Conservation (phyloP, 202 grass and related monocot species). For the Schoenoplectus triqueter region DNA sequence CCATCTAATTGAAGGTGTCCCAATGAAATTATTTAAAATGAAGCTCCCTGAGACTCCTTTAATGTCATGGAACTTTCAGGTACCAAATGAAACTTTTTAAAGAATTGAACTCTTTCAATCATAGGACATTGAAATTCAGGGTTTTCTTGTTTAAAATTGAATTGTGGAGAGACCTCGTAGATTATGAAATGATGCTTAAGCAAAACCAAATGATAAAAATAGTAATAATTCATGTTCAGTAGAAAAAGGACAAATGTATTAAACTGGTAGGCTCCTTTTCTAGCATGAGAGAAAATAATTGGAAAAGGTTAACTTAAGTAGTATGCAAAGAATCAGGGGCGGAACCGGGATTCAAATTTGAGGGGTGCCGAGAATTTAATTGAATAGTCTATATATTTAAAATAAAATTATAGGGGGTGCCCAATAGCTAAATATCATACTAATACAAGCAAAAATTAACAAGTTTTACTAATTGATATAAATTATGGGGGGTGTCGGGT, state of each 20-base stretch:
- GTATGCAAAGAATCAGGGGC: not conserved
- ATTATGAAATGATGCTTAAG: not conserved
- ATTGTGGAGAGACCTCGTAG: not conserved
- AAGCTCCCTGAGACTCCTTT: not conserved
- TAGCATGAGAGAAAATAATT: not conserved
- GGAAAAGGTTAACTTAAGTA: not conserved
- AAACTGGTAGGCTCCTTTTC: slow-evolving; percentile 8
- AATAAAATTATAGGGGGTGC: no score
- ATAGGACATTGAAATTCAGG: not conserved
- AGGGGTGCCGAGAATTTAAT: no score
- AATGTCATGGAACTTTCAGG: not conserved
- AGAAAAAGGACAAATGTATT: not conserved
- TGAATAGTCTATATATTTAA: no score
- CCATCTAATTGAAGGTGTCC: not conserved
- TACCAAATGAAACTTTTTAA: not conserved
- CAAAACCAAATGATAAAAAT: not conserved
- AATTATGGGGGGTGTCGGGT: no score
- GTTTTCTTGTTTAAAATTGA: not conserved
- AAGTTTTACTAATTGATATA: no score
- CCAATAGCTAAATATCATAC: no score
- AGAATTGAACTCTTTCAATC: not conserved
- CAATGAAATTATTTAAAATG: not conserved
- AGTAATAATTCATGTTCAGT: not conserved
- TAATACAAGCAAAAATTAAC: no score
- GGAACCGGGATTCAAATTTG: no score